Evolutionary conservation across 2,329 filamentous ascomycete species (phyloP), one percentile per base, ranked within the genome.

Genomic region (Sarocladiaceae sp.): DNA sequence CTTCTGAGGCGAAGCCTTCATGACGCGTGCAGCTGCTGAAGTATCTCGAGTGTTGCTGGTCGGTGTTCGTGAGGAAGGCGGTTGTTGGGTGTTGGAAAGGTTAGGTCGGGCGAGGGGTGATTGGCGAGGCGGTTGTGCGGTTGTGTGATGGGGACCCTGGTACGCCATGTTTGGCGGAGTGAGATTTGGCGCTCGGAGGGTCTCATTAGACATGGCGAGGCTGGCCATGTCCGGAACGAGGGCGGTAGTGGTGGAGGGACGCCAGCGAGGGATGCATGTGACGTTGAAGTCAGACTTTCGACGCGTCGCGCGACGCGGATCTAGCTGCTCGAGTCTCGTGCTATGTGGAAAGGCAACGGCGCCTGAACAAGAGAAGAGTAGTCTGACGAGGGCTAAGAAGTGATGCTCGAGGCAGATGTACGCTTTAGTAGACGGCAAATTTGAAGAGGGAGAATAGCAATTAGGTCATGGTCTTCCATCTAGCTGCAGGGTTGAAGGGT

Each of bases 111-210:
- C 56, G 23, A 64, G 52, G 27, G 61, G 55, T 6, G 62, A 61
- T 4, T 50, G 50, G 18, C 50, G 48, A 15, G 49, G 52, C 46
- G 52, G 34, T 48, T 54, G 50, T 49, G 44, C 47, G 52, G 12
- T 58, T 55, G 21, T 58, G 52, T 55, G 46, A 16, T 67, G 64
- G 13, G 64, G 59, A 2, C 62, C 59, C 44, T 67, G 65, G 45
- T 68, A 66, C 24, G 62, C 62, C 43, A 65, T 65, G 45, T 68
- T 62, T n/a, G 65, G 65, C 12, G 63, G 60, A 47, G 66, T 62
- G 13, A 66, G 53, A 47, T 62, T 57, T 13, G 64, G 59, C 6
- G 57, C 57, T 3, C 61, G 61, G 19, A 56, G 44, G 34, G 52
- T 56, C 16, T 41, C 37, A 18, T 41, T 41, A 3, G 37, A 29